Evolutionary conservation across 2,329 filamentous ascomycete genomes (phyloP).

Genomic region (Cercospora brassicicola): DNA sequence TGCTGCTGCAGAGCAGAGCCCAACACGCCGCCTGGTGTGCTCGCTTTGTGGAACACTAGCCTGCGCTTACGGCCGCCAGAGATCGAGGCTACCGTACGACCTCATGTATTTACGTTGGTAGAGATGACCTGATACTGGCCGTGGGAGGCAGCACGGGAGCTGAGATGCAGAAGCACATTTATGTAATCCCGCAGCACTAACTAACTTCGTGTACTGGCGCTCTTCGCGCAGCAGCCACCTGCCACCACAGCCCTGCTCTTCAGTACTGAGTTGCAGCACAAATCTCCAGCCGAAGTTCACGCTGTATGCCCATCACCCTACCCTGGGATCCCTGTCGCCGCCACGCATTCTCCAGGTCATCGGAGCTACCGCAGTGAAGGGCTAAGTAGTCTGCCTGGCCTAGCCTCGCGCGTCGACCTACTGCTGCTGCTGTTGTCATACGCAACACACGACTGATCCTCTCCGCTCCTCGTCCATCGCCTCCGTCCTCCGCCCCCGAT

Average conservation of each 20-base stretch:
- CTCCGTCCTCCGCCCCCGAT: not conserved
- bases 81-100: not conserved
- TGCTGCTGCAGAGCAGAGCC: not conserved
- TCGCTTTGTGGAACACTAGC: not conserved
- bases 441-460: not conserved
- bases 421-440: not conserved
- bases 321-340: not conserved
- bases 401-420: not conserved
- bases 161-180: not conserved
- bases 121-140: not conserved
- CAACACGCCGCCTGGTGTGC: not conserved
- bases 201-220: not conserved
- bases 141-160: not conserved
- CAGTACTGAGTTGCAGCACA: not conserved
- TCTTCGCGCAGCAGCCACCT: not conserved
- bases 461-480: not conserved
- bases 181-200: not conserved
- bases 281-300: slow-evolving; percentile 11
- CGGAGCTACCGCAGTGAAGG: not conserved
- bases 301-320: not conserved
- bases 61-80: not conserved
- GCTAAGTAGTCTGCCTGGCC: not conserved
- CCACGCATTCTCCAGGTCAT: slow-evolving; percentile 1
- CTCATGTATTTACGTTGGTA: not conserved
- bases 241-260: no score